Evolutionary conservation across 2,329 filamentous ascomycete genomes (phyloP).

Genomic region (Exophiala xenobiotica): DNA sequence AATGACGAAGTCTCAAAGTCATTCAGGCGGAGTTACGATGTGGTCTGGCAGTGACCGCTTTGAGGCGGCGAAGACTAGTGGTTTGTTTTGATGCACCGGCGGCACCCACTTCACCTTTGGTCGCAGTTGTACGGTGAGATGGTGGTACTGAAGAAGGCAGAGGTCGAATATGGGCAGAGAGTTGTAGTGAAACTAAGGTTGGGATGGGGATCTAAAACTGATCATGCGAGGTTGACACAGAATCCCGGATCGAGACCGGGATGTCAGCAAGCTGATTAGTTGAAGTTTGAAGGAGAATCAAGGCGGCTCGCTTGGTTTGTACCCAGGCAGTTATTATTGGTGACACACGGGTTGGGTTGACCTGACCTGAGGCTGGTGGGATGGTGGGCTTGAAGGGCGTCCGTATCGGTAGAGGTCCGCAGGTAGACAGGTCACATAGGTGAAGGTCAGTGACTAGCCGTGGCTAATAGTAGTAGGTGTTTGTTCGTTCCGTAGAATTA

Average conservation of each 20-base stretch:
- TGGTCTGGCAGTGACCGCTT: too few relatives aligned
- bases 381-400: too few relatives aligned
- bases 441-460: too few relatives aligned
- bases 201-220: constrained; percentile 14
- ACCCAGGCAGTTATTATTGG: neutral
- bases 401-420: neutral
- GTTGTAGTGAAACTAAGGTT: constrained; percentile 28
- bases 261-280: constrained; percentile 1
- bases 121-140: neutral
- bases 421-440: neutral
- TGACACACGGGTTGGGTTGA: neutral
- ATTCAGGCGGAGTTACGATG: neutral
- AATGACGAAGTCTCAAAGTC: neutral
- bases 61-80: too few relatives aligned
- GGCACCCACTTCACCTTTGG: neutral
- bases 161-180: neutral
- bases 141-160: constrained; percentile 4
- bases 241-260: constrained; percentile 1
- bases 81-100: too few relatives aligned
- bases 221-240: constrained; percentile 24
- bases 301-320: constrained; percentile 2
- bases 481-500: too few relatives aligned
- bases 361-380: neutral
- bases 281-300: neutral
- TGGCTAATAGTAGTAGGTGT: too few relatives aligned